Evolutionary conservation across 75 land plant species (phyloP).

Genomic region (Selaginella moellendorffii): DNA sequence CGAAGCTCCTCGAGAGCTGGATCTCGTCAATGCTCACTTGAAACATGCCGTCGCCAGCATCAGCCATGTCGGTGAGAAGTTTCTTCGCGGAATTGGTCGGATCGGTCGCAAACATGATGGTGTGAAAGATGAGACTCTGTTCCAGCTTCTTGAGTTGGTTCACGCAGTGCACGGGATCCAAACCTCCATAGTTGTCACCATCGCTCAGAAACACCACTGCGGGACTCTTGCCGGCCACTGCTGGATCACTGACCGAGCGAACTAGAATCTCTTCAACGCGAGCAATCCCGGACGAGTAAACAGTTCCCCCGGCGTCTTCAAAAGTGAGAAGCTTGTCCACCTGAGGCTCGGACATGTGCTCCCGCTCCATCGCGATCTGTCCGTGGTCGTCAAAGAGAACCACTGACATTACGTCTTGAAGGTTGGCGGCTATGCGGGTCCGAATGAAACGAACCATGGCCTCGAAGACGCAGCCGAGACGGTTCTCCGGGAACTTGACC

Average conservation of each 20-base stretch:
- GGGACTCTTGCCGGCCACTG: conserved; percentile 12
- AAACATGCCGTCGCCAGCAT: conserved; percentile 17
- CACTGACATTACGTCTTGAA: conserved; percentile 14
- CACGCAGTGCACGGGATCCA: conserved; percentile 12
- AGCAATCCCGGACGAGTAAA: conserved; percentile 10
- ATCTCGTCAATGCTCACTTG: conserved; percentile 24
- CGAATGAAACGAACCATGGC: conserved; percentile 18
- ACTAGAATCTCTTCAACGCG: conserved; percentile 1
- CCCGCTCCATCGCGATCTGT: not conserved
- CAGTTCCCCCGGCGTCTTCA: conserved; percentile 9
- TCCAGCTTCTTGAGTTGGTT: conserved; percentile 6
- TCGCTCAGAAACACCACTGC: conserved; percentile 14
- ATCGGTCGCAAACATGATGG: conserved; percentile 27
- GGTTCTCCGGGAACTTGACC: not conserved
- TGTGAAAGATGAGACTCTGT: conserved; percentile 16
- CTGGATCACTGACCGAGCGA: not conserved
- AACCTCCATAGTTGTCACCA: conserved; percentile 21
- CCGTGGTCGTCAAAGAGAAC: conserved; percentile 14
- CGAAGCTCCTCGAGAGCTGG: conserved; percentile 17
- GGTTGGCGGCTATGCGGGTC: not conserved
- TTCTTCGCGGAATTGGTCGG: not conserved
- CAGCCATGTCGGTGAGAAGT: conserved; percentile 21
- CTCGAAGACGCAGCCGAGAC: conserved; percentile 20
- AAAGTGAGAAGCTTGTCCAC: conserved; percentile 15
- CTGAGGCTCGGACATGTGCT: conserved; percentile 6